Conservation (phyloP, 176 grass and related monocot genomes). For the Ananas comosus region DNA sequence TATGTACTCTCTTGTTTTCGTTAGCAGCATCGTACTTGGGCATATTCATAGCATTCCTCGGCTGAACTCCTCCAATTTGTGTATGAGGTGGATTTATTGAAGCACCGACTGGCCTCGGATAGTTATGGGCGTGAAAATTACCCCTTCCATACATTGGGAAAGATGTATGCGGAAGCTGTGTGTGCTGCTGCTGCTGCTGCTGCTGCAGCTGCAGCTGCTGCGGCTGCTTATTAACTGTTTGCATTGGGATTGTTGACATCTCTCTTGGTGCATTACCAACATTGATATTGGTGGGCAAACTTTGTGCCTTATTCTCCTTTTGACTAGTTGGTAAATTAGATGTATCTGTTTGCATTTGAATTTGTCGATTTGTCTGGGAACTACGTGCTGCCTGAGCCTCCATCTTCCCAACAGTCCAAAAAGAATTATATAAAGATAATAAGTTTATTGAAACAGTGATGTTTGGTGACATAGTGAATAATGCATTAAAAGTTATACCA, state of each 20-base stretch:
- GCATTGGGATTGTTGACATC: neutral
- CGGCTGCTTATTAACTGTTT: slow-evolving; percentile 13
- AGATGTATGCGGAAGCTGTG: slow-evolving; percentile 51
- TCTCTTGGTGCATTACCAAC: slow-evolving; percentile 17
- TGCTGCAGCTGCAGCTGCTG: slow-evolving; percentile 22
- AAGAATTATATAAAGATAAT: slow-evolving; percentile 17
- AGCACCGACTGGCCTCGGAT: slow-evolving; percentile 37
- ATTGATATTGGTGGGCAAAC: slow-evolving; percentile 30
- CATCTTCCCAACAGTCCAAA: slow-evolving; percentile 30
- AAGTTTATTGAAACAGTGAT: too few relatives aligned
- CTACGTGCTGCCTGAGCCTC: slow-evolving; percentile 36
- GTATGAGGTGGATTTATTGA: slow-evolving; percentile 34
- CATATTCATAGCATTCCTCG: slow-evolving; percentile 15
- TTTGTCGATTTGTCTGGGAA: slow-evolving; percentile 37
- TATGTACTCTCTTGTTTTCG: slow-evolving; percentile 15
- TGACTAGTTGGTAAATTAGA: slow-evolving; percentile 31
- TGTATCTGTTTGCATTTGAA: neutral
- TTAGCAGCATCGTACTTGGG: slow-evolving; percentile 3
- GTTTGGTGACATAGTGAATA: neutral
- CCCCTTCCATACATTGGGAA: slow-evolving; percentile 49
- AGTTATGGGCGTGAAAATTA: slow-evolving; percentile 41
- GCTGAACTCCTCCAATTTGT: slow-evolving; percentile 19
- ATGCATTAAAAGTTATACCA: neutral
- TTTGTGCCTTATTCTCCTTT: slow-evolving; percentile 36
- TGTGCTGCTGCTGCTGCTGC: slow-evolving; percentile 31